These are phyloP conservation scores for Podila clonocystis DNA, from an alignment of 192 early-diverging fungal species.

Conservation along the genomic window DNA sequence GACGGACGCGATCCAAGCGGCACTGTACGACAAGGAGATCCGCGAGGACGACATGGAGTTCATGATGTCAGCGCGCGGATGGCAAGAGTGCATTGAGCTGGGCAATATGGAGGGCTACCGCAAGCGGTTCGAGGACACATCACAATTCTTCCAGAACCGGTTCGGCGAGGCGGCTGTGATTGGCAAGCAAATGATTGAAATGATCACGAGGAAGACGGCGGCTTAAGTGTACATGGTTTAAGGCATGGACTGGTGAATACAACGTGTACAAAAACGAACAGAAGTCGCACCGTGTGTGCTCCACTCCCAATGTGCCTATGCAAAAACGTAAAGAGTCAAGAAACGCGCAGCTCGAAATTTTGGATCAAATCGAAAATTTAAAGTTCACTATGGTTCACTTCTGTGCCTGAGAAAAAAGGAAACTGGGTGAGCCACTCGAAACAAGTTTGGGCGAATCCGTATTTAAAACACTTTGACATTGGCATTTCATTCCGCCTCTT, in stretches of 20 bases:
- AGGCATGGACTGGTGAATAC: background rate
- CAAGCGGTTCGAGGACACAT: slow-evolving; percentile 83
- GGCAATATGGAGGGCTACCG: slow-evolving; percentile 87
- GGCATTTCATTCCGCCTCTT: too few relatives aligned
- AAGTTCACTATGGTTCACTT: too few relatives aligned
- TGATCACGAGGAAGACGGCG: slow-evolving; percentile 60
- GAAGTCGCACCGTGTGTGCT: background rate
- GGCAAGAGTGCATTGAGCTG: slow-evolving; percentile 91
- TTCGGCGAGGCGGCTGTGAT: slow-evolving; percentile 64
- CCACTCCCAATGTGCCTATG: too few relatives aligned
- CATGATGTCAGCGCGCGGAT: slow-evolving; percentile 89
- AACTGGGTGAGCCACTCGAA: too few relatives aligned
- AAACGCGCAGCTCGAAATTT: too few relatives aligned
- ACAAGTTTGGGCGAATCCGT: too few relatives aligned
- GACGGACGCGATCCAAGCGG: slow-evolving; percentile 88
- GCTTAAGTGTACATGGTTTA: background rate
- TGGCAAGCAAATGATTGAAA: slow-evolving; percentile 68
- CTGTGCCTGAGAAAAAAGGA: too few relatives aligned
- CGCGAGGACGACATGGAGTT: slow-evolving; percentile 90
- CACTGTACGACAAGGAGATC: slow-evolving; percentile 77
- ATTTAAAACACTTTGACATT: too few relatives aligned
- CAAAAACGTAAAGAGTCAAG: too few relatives aligned
- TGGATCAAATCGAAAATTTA: too few relatives aligned
- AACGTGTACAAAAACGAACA: background rate
- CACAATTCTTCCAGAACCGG: slow-evolving; percentile 81